Evolutionary conservation across 768 basidiomycete species (phyloP).

Genomic region (Kwoniella heveanensis): DNA sequence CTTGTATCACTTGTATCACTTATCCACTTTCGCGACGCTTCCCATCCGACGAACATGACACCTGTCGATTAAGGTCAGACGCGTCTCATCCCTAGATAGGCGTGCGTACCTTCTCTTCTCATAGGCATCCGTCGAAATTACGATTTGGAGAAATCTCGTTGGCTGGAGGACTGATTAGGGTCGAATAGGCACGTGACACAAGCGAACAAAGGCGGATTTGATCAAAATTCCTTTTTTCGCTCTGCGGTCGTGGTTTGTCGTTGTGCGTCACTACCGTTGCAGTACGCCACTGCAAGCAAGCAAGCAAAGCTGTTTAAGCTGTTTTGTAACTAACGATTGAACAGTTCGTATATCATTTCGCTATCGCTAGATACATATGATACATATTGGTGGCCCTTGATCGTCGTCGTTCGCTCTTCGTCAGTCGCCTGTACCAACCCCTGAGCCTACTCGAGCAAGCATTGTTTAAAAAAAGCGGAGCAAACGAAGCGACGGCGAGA

Average conservation of each 20-base stretch:
- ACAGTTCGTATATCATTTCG: too few species aligned
- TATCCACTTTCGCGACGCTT: neutral
- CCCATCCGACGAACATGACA: constrained; percentile 1
- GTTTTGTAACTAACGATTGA: too few species aligned
- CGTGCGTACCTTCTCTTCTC: too few species aligned
- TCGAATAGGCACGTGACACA: neutral
- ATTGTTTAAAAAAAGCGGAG: neutral
- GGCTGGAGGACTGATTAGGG: neutral
- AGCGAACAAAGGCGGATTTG: neutral
- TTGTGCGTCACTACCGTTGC: neutral
- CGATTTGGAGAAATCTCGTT: constrained; percentile 3
- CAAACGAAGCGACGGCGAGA: constrained; percentile 1
- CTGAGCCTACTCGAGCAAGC: neutral
- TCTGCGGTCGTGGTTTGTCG: too few species aligned
- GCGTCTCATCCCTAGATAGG: neutral
- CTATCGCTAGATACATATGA: too few species aligned
- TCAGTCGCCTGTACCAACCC: neutral
- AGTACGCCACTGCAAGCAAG: neutral
- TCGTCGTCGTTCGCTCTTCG: neutral
- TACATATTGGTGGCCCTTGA: too few species aligned
- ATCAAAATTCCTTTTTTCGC: neutral
- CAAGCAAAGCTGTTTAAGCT: too few species aligned
- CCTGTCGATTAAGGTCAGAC: neutral
- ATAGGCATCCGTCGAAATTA: neutral
- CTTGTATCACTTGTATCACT: too few species aligned